These are phyloP conservation scores for Boletus sp. DNA, from an alignment of 1,284 basidiomycete species.

Conservation along the genomic window DNA sequence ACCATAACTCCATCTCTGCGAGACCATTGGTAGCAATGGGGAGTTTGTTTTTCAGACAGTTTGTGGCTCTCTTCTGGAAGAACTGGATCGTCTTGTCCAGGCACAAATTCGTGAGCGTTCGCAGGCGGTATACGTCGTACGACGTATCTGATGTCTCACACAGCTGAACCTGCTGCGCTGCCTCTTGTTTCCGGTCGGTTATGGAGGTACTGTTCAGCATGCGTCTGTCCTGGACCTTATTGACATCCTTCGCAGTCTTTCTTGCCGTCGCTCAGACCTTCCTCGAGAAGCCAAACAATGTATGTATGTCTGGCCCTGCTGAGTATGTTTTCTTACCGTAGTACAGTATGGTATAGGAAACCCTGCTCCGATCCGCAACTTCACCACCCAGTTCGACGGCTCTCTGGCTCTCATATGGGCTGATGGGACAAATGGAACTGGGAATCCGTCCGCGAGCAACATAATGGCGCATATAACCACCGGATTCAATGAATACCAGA, in stretches of 20 bases:
- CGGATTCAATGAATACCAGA: conserved; percentile 51
- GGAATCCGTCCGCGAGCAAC: conserved; percentile 52
- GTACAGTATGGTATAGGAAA: conserved; percentile 69
- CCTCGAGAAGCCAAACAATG: conserved; percentile 51
- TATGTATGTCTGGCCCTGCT: conserved; percentile 27
- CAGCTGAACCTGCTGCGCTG: conserved; percentile 70
- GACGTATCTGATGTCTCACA: conserved; percentile 18
- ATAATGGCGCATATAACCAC: conserved; percentile 61
- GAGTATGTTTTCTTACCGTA: conserved; percentile 9
- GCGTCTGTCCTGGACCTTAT: neutral
- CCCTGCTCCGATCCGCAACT: conserved; percentile 51
- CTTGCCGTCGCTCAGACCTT: conserved; percentile 66
- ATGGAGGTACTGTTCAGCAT: conserved; percentile 44
- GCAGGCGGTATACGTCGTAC: neutral
- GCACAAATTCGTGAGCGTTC: conserved; percentile 59
- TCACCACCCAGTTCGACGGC: conserved; percentile 55
- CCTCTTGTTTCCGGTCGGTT: conserved; percentile 68
- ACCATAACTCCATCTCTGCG: neutral
- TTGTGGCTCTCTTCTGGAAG: conserved; percentile 67
- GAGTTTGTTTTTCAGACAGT: conserved; percentile 60
- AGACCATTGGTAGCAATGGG: conserved; percentile 11
- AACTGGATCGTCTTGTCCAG: conserved; percentile 74
- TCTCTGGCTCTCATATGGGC: conserved; percentile 65
- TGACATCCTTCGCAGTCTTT: conserved; percentile 46
- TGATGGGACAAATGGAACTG: conserved; percentile 58